Evolutionary conservation across 768 basidiomycete species (phyloP).

Genomic region (Leccinellum albellum): DNA sequence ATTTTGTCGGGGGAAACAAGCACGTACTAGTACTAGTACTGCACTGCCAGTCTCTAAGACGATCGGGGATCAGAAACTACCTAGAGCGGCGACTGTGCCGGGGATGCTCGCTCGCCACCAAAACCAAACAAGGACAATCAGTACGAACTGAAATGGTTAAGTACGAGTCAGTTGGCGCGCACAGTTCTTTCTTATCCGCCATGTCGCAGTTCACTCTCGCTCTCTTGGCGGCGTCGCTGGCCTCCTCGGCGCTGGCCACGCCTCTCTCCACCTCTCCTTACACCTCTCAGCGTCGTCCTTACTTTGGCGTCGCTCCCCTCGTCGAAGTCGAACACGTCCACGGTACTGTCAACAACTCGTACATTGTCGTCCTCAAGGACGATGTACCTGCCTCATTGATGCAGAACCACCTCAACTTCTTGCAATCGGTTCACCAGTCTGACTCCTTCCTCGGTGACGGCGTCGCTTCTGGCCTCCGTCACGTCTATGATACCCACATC

Average conservation of each 20-base stretch:
- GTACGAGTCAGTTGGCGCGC: slow-evolving; percentile 12
- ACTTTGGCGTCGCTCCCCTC: slow-evolving; percentile 59
- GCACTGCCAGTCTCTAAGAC: no score
- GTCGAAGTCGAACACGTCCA: slow-evolving; percentile 57
- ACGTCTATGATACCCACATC: slow-evolving; percentile 73
- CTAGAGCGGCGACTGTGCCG: not conserved
- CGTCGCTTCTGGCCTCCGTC: slow-evolving; percentile 51
- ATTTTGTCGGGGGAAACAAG: not conserved
- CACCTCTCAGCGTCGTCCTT: slow-evolving; percentile 35
- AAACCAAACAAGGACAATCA: slow-evolving; percentile 29
- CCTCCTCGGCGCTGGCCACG: slow-evolving; percentile 33
- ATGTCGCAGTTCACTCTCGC: slow-evolving; percentile 34
- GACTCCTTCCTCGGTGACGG: slow-evolving; percentile 48
- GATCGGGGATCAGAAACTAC: not conserved
- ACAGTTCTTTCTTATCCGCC: slow-evolving; percentile 17
- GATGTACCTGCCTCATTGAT: slow-evolving; percentile 53
- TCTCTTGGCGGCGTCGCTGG: slow-evolving; percentile 38
- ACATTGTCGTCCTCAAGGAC: slow-evolving; percentile 87
- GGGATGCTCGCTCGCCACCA: slow-evolving; percentile 18
- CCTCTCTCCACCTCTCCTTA: slow-evolving; percentile 45
- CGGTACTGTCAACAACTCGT: slow-evolving; percentile 82
- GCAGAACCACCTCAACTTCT: slow-evolving; percentile 75
- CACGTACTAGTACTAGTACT: no score
- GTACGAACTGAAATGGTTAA: slow-evolving; percentile 17
- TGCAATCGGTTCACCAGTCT: slow-evolving; percentile 57